Evolutionary conservation across 495 filamentous ascomycete species (phyloP), one percentile per base, ranked within the genome.

Genomic region (Aspergillus incahuasiensis): DNA sequence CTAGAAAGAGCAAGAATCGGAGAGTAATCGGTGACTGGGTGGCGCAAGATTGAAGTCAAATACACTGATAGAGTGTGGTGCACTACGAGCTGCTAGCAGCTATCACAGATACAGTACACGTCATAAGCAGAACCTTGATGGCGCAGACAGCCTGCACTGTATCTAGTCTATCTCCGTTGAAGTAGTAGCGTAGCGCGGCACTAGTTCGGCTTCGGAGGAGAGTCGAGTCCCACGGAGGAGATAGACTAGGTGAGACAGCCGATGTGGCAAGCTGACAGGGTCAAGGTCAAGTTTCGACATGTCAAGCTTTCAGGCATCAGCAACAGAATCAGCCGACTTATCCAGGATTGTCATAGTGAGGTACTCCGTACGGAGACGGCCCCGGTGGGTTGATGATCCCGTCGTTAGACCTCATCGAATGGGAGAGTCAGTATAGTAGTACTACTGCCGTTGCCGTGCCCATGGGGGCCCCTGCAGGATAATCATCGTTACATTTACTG

Each of bases 31-130:
- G 19, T 32, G 45, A 47, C 8, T 11, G 35, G 46, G 40, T 59
- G 56, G 60, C 54, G 55, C 55, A 60, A 54, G 39, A 9, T 56
- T 58, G 54, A 59, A 58, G 59, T 62, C 59, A 62, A 41, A 19
- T 11, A 25, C 18, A 35, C 24, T 51, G 38, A 40, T 18, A 16
- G 38, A 9, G 5, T 18, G 5, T 12, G 38, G 25, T 8, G 25
- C 8, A 18, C n/a, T 40, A 40, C n/a, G n/a, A n/a, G n/a, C n/a
- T 18, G 15, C 38, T 40, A 40, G 38, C n/a, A 40, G n/a, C 38
- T 40, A 3, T 28, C 43, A 28, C 19, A 32, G 24, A 20, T 40
- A 40, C 38, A 35, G 32, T 35, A 11, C 32, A 35, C 32, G 32
- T 35, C 32, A 35, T 35, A 11, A 12, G 13, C 32, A 7, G 12